phyloP scores from a whole-genome alignment of 176 grass and related monocot genomes.

The Saccharum spontaneum region DNA sequence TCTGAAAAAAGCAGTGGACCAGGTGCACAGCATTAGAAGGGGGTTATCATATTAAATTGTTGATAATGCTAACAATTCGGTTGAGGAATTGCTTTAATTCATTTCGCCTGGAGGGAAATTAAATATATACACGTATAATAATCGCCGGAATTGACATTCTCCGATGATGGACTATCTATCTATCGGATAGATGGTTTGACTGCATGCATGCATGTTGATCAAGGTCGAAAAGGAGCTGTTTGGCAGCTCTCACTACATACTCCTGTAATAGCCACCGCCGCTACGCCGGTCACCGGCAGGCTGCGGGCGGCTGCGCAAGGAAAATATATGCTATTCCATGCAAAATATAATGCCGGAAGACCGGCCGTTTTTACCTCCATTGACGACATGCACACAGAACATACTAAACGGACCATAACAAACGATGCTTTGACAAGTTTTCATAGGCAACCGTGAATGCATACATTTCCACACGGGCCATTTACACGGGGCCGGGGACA shows the following conservation, averaged over 20 bases:
- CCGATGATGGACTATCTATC: background rate
- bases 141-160: background rate
- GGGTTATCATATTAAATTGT: background rate
- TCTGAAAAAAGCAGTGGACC: constrained; percentile 14
- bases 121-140: background rate
- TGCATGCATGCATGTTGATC: background rate
- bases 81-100: background rate
- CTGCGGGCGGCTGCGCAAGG: background rate
- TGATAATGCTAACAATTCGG: background rate
- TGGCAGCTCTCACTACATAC: constrained; percentile 22
- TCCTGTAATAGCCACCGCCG: background rate
- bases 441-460: too few species aligned
- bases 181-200: too few species aligned
- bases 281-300: background rate
- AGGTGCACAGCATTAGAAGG: background rate
- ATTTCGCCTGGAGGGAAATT: background rate
- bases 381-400: too few species aligned
- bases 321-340: background rate
- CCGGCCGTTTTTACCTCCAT: too few species aligned
- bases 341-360: too few species aligned
- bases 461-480: too few species aligned
- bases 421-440: too few species aligned
- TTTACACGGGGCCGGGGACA: too few species aligned
- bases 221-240: constrained; percentile 19
- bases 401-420: too few species aligned